Conservation (phyloP, 306 rosid genomes). For the Malus fusca region DNA sequence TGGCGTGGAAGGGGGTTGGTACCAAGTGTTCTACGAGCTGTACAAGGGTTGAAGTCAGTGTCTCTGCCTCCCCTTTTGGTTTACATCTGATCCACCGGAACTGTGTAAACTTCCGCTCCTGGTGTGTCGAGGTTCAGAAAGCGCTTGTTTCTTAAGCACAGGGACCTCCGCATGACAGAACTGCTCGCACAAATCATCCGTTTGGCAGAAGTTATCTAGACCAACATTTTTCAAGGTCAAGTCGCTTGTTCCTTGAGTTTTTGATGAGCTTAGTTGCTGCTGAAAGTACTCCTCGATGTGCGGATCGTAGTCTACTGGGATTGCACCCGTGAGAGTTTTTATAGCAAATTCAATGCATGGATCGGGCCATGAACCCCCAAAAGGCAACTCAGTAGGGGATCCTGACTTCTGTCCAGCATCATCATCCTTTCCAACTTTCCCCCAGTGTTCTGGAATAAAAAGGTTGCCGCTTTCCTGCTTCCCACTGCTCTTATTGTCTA, state of each 20-base stretch:
- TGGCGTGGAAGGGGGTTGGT: constrained; percentile 1
- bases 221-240: constrained; percentile 22
- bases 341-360: constrained; percentile 81
- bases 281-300: constrained; percentile 37
- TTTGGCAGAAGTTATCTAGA: constrained; percentile 19
- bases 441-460: constrained; percentile 1
- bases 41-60: constrained; percentile 27
- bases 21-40: constrained; percentile 17
- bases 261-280: constrained; percentile 42
- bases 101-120: constrained; percentile 24
- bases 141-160: background rate
- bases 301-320: constrained; percentile 44
- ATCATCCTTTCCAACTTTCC: constrained; percentile 9
- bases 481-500: background rate
- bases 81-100: constrained; percentile 29
- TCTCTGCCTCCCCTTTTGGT: constrained; percentile 26
- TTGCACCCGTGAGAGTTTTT: constrained; percentile 58
- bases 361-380: constrained; percentile 47
- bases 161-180: background rate
- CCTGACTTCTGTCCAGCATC: constrained; percentile 25
- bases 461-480: background rate
- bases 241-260: constrained; percentile 18
- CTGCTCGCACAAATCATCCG: constrained; percentile 22
- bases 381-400: constrained; percentile 25
- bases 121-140: constrained; percentile 25